A percentile compares a stretch with the other conserved stretches of the same genome.
Evolutionary conservation across 208 protist genomes (phyloP).

Genomic region (Leishmania martiniquensis): DNA sequence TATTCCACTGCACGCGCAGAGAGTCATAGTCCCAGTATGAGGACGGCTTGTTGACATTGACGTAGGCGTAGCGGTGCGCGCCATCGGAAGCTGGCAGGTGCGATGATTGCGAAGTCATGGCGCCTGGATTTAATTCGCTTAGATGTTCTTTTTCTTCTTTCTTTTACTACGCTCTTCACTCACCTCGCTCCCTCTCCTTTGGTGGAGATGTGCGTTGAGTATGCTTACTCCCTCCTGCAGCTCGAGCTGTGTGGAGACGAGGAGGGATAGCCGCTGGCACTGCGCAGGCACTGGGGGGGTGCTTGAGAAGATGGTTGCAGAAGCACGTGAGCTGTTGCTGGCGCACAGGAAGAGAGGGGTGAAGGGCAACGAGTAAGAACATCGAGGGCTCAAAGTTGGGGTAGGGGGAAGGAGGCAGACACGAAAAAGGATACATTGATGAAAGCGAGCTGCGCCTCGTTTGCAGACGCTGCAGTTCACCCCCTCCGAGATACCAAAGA

Average conservation of each 20-base stretch:
- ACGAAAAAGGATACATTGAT: neutral
- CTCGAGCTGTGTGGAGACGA: neutral
- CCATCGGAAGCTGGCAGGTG: slow-evolving; percentile 39
- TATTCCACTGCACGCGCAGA: slow-evolving; percentile 93
- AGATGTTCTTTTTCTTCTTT: neutral
- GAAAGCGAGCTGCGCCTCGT: neutral
- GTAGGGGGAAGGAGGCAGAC: neutral
- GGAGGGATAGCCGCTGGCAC: neutral
- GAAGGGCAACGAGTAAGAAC: neutral
- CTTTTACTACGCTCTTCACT: neutral
- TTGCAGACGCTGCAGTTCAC: neutral
- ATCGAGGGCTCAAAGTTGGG: neutral
- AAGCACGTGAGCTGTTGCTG: neutral
- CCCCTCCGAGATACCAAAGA: neutral
- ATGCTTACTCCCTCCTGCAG: neutral
- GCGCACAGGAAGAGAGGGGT: neutral
- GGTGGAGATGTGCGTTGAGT: neutral
- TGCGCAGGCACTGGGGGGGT: neutral
- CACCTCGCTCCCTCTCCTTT: neutral
- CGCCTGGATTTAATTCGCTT: neutral
- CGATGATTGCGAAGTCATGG: slow-evolving; percentile 35
- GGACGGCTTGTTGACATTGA: slow-evolving; percentile 87
- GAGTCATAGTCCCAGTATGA: slow-evolving; percentile 97
- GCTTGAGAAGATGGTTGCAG: neutral
- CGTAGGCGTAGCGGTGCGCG: slow-evolving; percentile 77